Evolutionary conservation across 192 early-diverging fungal species (phyloP), one percentile per base, ranked within the genome.

Genomic region (Chytriomyces sp.): DNA sequence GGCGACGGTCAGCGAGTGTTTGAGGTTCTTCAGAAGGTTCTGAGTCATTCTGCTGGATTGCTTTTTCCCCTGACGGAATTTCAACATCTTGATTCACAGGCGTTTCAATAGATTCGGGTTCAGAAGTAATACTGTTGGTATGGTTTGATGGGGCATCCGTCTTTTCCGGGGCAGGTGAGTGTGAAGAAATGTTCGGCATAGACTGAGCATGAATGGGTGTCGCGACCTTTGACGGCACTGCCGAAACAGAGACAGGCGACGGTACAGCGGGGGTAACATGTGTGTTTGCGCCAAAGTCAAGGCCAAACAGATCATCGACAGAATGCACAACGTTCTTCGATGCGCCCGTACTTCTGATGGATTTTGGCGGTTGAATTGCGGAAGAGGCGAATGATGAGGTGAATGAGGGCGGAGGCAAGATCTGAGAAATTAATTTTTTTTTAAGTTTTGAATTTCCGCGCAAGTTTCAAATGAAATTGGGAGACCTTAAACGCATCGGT

Each of bases 231-330:
- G 67, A 13, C 5, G 46, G 18, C 11, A 45, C 9, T 18, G 46
- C 8, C 47, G 47, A 16, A 13, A 50, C 13, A 6, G n/a, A 1
- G 18, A 44, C 9, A 13, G 69, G 9, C 16, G 69, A 16, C 1
- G 50, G 8, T n/a, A 35, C 8, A 13, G 69, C 23, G 20, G 69
- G 69, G 13, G 66, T n/a, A 16, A 16, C 43, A 68, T 13, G 9
- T 18, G 44, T 26, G 43, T 63, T 45, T 9, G 71, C 9, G 8
- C 53, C 71, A 45, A 72, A 72, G 3, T 60, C 57, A 8, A 63
- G 24, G 7, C 59, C 57, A 26, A 72, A 61, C 59, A 72, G 26
- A 45, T 72, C 71, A 57, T 72, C 71, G 6, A 72, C 71, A 47
- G 61, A 72, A 44, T 43, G 59, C 8, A 7, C 28, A 8, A 13